A percentile compares a stretch with the other conserved stretches of the same genome.
Conservation (phyloP, 2,329 filamentous ascomycete species). For the Rhinocladiella similis region DNA sequence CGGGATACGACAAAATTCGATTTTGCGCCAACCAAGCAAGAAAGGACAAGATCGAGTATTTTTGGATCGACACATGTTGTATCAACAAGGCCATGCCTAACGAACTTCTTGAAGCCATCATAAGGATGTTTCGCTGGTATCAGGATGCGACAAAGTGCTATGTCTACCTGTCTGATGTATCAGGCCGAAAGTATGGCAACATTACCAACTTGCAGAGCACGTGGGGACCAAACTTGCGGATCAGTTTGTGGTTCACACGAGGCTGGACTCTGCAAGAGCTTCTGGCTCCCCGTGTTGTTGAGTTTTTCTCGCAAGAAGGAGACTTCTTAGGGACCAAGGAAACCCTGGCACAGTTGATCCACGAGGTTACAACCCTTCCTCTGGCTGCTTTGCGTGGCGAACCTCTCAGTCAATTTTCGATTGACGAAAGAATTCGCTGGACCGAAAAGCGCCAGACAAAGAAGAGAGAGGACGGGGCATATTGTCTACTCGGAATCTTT, state of each 20-base stretch:
- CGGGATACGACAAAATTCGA: neutral
- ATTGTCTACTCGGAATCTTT: constrained; percentile 33
- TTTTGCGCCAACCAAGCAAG: neutral
- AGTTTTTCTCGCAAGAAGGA: neutral
- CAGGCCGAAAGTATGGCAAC: neutral
- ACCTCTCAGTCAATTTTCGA: neutral
- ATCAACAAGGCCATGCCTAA: neutral
- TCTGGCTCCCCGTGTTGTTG: constrained; percentile 24
- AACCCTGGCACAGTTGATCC: neutral
- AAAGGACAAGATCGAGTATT: neutral
- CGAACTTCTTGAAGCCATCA: neutral
- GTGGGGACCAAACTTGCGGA: neutral
- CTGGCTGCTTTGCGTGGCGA: neutral
- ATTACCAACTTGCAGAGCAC: too few species aligned
- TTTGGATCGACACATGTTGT: neutral
- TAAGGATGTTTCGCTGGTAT: neutral
- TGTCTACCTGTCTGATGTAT: neutral
- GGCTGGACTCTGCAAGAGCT: constrained; percentile 23
- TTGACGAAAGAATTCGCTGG: constrained; percentile 30
- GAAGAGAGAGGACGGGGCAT: constrained; percentile 32
- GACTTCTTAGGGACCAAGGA: neutral
- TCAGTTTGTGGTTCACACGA: neutral
- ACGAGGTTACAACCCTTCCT: neutral
- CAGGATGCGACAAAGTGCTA: neutral
- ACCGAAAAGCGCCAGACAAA: constrained; percentile 24